phyloP scores from a whole-genome alignment of 2,329 filamentous ascomycete genomes.

The Sporothrix pseudoabietina region DNA sequence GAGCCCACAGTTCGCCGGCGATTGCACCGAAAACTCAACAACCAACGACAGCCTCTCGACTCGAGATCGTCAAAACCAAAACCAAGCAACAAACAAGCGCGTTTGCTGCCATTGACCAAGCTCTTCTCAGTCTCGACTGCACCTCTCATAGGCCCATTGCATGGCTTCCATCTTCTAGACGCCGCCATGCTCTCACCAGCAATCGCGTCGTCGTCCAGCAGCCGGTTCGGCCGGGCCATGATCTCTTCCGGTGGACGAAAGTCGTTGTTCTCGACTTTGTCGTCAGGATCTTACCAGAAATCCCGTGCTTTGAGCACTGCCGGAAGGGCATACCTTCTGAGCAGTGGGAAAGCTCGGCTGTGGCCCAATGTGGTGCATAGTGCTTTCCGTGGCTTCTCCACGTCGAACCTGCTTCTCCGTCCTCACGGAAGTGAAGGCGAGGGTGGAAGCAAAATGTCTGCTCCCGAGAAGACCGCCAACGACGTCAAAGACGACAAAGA shows the following conservation, averaged over 20 bases:
- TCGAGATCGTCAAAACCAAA: background rate
- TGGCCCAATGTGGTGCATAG: conserved; percentile 7
- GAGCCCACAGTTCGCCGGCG: background rate
- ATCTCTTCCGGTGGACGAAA: background rate
- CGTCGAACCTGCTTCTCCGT: conserved; percentile 61
- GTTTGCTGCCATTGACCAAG: background rate
- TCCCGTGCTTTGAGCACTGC: background rate
- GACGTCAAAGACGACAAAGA: background rate
- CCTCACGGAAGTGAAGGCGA: conserved; percentile 40
- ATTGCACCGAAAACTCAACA: conserved; percentile 8
- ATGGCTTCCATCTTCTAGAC: background rate
- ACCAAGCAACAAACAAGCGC: background rate
- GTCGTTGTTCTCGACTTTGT: background rate
- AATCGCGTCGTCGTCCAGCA: conserved; percentile 21
- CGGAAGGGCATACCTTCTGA: background rate
- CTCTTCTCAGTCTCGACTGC: background rate
- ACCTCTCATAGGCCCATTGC: background rate
- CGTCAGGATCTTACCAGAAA: background rate
- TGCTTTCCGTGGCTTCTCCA: conserved; percentile 60
- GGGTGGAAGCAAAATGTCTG: background rate
- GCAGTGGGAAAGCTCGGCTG: background rate
- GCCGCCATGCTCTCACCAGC: conserved; percentile 28
- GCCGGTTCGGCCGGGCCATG: conserved; percentile 22
- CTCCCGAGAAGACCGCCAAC: background rate
- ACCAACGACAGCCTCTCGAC: background rate